These are phyloP conservation scores for Volvox carteri DNA, from an alignment of 163 green algal species.

Conservation along the genomic window DNA sequence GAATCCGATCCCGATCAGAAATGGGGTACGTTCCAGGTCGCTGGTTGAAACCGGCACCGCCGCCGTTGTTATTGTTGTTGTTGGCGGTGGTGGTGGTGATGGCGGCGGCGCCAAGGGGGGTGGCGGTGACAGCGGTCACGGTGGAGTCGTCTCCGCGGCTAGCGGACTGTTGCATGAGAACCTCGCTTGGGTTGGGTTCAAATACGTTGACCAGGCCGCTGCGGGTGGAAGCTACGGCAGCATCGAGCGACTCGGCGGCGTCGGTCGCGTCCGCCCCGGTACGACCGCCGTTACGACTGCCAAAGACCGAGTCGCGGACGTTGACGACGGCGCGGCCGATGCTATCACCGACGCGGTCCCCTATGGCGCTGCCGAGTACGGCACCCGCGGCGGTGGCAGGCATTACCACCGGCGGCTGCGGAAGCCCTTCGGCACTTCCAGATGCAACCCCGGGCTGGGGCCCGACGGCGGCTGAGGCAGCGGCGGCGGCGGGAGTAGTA, in stretches of 20 bases:
- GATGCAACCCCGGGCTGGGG: not conserved
- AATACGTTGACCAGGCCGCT: conserved; percentile 31
- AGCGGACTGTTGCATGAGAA: not conserved
- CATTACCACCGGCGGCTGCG: not conserved
- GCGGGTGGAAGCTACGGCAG: not conserved
- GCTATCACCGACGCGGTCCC: not conserved
- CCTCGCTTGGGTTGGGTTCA: not conserved
- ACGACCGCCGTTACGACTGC: not conserved
- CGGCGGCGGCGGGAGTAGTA: not conserved
- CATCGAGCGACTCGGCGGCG: not conserved
- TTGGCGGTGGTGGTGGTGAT: not conserved
- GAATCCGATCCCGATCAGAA: too few relatives aligned
- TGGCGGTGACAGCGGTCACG: not conserved
- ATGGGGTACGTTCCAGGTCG: too few relatives aligned
- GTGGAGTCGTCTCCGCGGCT: not conserved
- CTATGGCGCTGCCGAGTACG: not conserved
- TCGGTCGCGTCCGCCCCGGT: not conserved
- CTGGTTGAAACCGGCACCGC: not conserved
- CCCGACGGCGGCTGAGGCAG: not conserved
- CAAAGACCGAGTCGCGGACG: not conserved
- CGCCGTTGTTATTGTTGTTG: not conserved
- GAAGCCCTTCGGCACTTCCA: not conserved
- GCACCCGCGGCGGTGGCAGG: not conserved
- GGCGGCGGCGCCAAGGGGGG: not conserved
- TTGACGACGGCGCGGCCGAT: not conserved